Conservation (phyloP, 148 eudicot genomes). For the Arbutus unedo region DNA sequence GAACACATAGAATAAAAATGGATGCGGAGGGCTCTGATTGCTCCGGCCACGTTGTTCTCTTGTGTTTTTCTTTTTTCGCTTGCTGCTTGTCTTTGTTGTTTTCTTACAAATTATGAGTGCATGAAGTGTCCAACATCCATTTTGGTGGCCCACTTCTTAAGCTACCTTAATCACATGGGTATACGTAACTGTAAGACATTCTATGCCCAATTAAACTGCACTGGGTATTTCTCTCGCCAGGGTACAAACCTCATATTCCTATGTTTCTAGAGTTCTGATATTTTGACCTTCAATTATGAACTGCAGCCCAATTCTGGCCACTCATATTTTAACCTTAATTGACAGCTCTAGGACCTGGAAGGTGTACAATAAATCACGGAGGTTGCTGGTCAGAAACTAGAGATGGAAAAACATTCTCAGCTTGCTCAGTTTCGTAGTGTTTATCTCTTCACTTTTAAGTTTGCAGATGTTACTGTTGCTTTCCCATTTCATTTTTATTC, state of each 20-base stretch:
- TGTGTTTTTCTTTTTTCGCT: too few species aligned
- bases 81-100: too few species aligned
- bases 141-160: too few species aligned
- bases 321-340: constrained; percentile 7
- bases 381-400: constrained; percentile 80
- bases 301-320: background rate
- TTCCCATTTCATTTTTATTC: background rate
- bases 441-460: background rate
- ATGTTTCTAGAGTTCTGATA: background rate
- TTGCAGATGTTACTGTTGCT: background rate
- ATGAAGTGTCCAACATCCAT: too few species aligned
- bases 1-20: too few species aligned
- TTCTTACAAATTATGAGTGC: too few species aligned
- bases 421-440: constrained; percentile 70
- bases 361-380: constrained; percentile 70
- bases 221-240: background rate
- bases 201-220: background rate
- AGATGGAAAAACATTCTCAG: constrained; percentile 57
- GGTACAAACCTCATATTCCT: background rate
- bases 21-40: too few species aligned
- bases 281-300: background rate
- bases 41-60: too few species aligned
- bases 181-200: too few species aligned
- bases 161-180: too few species aligned
- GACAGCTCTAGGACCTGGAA: constrained; percentile 85